Evolutionary conservation across 1,284 basidiomycete genomes (phyloP), one percentile per base, ranked within the genome.

Genomic region (Melampsora americana): DNA sequence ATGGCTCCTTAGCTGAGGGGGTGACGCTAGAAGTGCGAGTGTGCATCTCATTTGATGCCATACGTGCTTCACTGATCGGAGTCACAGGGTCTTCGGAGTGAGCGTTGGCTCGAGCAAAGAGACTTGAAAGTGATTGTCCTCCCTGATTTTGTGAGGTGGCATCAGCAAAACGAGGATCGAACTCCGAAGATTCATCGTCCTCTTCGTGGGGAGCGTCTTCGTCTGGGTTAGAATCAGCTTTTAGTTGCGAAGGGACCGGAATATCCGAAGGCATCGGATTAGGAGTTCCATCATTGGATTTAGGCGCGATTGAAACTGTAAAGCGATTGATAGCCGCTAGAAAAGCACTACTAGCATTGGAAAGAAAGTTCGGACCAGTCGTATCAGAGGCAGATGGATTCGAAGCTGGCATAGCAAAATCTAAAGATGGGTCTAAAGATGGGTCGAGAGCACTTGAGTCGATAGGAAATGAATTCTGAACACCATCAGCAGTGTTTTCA

Each of bases 161-260:
- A 14, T 53, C 50, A 20, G 50, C 50, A 44, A 66, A 73, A 32
- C 60, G 16, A 28, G 70, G 48, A n/a, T 73, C 70, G 16, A 7
- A 39, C 18, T 65, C 70, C 20, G 14, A 65, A 32, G 42, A 28
- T 28, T 23, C 64, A 28, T 66, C 70, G 18, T 66, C 62, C 7
- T 53, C 62, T 44, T 73, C 62, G 30, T 73, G 70, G 14, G 70
- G 64, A 5, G 61, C 70, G 48, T 65, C 62, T 66, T 65, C 64
- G 53, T 73, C 64, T n/a, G 65, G 62, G n/a, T 35, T 20, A 39
- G 42, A 61, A 66, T 73, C 6, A 18, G 50, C 50, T 53, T 20
- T 26, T 14, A 20, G 50, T 53, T 53, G 50, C 18, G 18, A 26
- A 53, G 50, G 50, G 50, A 53, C 50, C 18, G 50, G 50, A 26